These are phyloP conservation scores for Penicillium sp. DNA, from an alignment of 2,329 filamentous ascomycete genomes.

Conservation along the genomic window DNA sequence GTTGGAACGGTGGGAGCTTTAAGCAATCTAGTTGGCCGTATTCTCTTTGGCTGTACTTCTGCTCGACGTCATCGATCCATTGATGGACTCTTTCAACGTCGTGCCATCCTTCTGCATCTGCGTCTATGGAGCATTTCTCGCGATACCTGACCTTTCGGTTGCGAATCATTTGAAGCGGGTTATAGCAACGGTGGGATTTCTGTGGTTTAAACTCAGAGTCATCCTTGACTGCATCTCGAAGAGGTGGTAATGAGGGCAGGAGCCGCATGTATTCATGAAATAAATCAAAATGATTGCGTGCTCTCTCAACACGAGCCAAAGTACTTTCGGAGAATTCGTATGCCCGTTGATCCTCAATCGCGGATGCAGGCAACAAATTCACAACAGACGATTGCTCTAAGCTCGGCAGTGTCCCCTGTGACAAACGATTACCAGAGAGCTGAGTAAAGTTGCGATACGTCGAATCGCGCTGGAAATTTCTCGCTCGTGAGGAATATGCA, in stretches of 20 bases:
- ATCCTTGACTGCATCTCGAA: conserved; percentile 41
- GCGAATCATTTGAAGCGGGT: conserved; percentile 87
- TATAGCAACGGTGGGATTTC: conserved; percentile 66
- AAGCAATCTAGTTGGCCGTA: conserved; percentile 48
- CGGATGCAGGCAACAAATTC: conserved; percentile 30
- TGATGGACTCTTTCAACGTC: conserved; percentile 67
- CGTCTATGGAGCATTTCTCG: conserved; percentile 71
- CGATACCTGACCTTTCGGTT: conserved; percentile 82
- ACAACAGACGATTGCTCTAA: conserved; percentile 23
- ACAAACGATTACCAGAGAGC: conserved; percentile 21
- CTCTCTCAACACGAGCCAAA: conserved; percentile 76
- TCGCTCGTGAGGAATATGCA: conserved; percentile 13
- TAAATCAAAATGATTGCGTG: conserved; percentile 80
- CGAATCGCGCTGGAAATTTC: conserved; percentile 15
- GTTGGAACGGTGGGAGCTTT: conserved; percentile 44
- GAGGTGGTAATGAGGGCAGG: conserved; percentile 72
- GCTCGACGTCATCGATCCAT: conserved; percentile 72
- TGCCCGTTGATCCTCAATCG: conserved; percentile 35
- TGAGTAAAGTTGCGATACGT: conserved; percentile 26
- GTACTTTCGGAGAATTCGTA: conserved; percentile 72
- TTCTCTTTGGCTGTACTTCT: conserved; percentile 44
- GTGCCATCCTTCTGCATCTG: conserved; percentile 72
- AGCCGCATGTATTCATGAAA: conserved; percentile 79
- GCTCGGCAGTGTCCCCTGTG: conserved; percentile 8
- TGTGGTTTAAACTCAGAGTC: conserved; percentile 18